Evolutionary conservation across 257 asterid species (phyloP).

Genomic region (Gentiana straminea): DNA sequence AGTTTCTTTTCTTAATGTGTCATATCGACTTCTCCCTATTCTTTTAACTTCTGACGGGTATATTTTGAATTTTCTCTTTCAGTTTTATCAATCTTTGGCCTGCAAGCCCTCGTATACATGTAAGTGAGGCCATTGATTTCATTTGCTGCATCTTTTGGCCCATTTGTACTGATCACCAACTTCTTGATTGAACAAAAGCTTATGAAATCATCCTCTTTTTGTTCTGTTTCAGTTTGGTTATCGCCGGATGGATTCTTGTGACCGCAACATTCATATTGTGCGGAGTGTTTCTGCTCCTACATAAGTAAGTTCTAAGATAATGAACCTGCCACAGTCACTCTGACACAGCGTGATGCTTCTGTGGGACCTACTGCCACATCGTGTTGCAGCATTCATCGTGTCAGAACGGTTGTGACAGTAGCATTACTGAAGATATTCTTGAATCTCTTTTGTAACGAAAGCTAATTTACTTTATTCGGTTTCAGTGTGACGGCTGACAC

Average conservation of each 20-base stretch:
- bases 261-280: slow-evolving; percentile 75
- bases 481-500: slow-evolving; percentile 69
- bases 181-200: background rate
- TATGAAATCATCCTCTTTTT: slow-evolving; percentile 8
- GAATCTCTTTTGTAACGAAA: background rate
- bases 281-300: slow-evolving; percentile 80
- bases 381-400: too few species aligned
- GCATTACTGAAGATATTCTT: background rate
- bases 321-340: too few species aligned
- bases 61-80: slow-evolving; percentile 18
- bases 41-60: background rate
- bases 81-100: slow-evolving; percentile 79
- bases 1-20: slow-evolving; percentile 6
- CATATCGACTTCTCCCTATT: background rate
- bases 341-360: too few species aligned
- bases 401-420: too few species aligned
- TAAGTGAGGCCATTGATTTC: slow-evolving; percentile 33
- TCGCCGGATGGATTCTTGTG: slow-evolving; percentile 82
- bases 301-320: slow-evolving; percentile 44
- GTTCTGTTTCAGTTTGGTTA: slow-evolving; percentile 58
- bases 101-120: slow-evolving; percentile 74
- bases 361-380: too few species aligned
- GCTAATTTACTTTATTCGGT: slow-evolving; percentile 3
- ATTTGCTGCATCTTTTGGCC: background rate
- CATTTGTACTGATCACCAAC: background rate